These are phyloP conservation scores for Crinitomyces ghanaensis DNA, from an alignment of 805 yeast genomes.

Conservation along the genomic window DNA sequence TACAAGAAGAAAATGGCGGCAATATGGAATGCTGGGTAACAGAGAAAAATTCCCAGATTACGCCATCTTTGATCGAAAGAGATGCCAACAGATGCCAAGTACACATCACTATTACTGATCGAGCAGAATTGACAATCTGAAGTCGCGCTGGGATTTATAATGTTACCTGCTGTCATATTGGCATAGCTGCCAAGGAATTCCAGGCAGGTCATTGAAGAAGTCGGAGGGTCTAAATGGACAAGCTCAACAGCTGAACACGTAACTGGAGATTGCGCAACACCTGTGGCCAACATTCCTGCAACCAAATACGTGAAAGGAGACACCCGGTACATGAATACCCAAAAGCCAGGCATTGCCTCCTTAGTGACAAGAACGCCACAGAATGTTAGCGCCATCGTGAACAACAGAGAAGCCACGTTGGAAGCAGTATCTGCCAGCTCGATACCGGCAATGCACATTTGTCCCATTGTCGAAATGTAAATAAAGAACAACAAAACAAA, in stretches of 20 bases:
- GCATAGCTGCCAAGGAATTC: slow-evolving; percentile 36
- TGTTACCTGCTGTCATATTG: slow-evolving; percentile 35
- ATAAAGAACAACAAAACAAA: slow-evolving; percentile 36
- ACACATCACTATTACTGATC: slow-evolving; percentile 44
- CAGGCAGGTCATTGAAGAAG: slow-evolving; percentile 48
- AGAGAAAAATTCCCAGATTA: slow-evolving; percentile 44
- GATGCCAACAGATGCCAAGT: slow-evolving; percentile 32
- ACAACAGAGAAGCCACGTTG: slow-evolving; percentile 43
- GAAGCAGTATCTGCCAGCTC: slow-evolving; percentile 55
- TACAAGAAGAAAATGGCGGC: slow-evolving; percentile 37
- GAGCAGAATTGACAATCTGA: slow-evolving; percentile 50
- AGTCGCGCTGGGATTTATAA: slow-evolving; percentile 35
- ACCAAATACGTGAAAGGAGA: slow-evolving; percentile 63
- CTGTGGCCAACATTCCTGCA: slow-evolving; percentile 41
- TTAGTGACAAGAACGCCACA: slow-evolving; percentile 66
- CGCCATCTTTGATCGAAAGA: slow-evolving; percentile 37
- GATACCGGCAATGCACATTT: slow-evolving; percentile 39
- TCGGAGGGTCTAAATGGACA: slow-evolving; percentile 39
- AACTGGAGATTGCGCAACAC: slow-evolving; percentile 32
- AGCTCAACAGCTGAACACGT: slow-evolving; percentile 39
- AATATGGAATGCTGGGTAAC: slow-evolving; percentile 37
- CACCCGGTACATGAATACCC: slow-evolving; percentile 68
- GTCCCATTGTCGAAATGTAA: slow-evolving; percentile 26
- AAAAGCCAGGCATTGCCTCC: slow-evolving; percentile 50
- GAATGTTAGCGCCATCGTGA: slow-evolving; percentile 54